Evolutionary conservation across 495 filamentous ascomycete genomes (phyloP), one percentile per base, ranked within the genome.

Genomic region (Penicillium arizonense): DNA sequence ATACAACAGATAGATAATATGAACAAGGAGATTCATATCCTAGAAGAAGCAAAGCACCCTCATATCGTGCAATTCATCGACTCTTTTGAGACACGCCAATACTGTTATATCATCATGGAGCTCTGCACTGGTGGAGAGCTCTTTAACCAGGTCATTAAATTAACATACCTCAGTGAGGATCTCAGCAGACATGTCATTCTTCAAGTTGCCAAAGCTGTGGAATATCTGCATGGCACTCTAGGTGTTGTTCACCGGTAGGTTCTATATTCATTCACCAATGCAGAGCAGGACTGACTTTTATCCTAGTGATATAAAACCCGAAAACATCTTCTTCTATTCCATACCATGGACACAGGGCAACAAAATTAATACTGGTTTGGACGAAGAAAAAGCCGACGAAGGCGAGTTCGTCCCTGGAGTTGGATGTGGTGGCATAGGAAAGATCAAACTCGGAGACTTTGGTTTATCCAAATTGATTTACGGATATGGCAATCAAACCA

Each of bases 401-500:
- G 90, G 90, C 42, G 90, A 94, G 65, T 96, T 91, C 58, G 78
- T 94, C 51, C 75, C 71, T 21, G 90, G 89, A 7, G 68, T 85
- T 16, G 90, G 90, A 16, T 74, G 83, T 21, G 90, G 90, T 44
- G 91, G 90, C 16, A 96, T 96, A 57, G 91, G 91, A 32, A 74
- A 77, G 55, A 90, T 96, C 73, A 95, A 95, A 73, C 90, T 96
- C 64, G 91, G 90, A 54, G 91, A 96, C 67, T 96, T 96, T 67
- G 91, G 91, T 37, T 69, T 96, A 11, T 94, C 89, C 23, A 96
- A 96, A 67, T 82, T 95, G 50, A 87, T 96, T 5, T 94, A 90
- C 88, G 90, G 94, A 59, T 95, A 90, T 88, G 91, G 94, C 59
- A 87, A 81, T 45, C 86, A 90, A 64, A 95, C 91, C 13, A 92